Evolutionary conservation across 768 basidiomycete species (phyloP).

Genomic region (Flagelloscypha sp.): DNA sequence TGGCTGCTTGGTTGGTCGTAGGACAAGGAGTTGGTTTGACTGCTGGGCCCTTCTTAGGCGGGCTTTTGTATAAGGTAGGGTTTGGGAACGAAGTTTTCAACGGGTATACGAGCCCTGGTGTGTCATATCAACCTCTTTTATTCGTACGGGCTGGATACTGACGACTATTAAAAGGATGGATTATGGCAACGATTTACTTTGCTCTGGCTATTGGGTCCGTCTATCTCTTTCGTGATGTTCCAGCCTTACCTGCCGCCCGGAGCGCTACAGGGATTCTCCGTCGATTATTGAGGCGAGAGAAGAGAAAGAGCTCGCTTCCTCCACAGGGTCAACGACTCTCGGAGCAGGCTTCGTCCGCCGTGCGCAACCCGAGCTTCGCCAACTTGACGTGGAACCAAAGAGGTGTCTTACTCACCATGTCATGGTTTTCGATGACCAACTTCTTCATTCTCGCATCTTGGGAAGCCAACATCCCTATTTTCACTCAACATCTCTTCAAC

Average conservation of each 20-base stretch:
- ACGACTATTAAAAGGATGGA: too few species aligned
- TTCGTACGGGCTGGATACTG: too few species aligned
- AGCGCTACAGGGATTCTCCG: too few species aligned
- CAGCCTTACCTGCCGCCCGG: too few species aligned
- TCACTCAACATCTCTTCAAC: slow-evolving; percentile 37
- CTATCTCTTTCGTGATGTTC: slow-evolving; percentile 21
- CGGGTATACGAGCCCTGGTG: slow-evolving; percentile 58
- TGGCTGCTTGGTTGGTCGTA: slow-evolving; percentile 55
- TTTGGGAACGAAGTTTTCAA: slow-evolving; percentile 52
- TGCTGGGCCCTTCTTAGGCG: slow-evolving; percentile 56
- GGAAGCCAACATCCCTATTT: slow-evolving; percentile 64
- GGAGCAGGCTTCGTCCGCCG: not conserved
- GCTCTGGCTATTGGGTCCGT: slow-evolving; percentile 44
- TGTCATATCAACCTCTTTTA: too few species aligned
- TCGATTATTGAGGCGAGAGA: too few species aligned
- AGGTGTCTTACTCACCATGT: slow-evolving; percentile 55
- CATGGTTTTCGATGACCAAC: slow-evolving; percentile 62
- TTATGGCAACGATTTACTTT: slow-evolving; percentile 49
- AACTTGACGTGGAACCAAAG: slow-evolving; percentile 27
- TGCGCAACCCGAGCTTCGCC: not conserved
- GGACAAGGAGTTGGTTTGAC: slow-evolving; percentile 57
- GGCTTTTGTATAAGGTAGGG: slow-evolving; percentile 52
- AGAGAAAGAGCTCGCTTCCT: too few species aligned
- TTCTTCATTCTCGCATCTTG: slow-evolving; percentile 65
- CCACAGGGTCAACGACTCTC: too few species aligned